Conservation (phyloP, 1,284 basidiomycete genomes). For the Chalciporus sp. region DNA sequence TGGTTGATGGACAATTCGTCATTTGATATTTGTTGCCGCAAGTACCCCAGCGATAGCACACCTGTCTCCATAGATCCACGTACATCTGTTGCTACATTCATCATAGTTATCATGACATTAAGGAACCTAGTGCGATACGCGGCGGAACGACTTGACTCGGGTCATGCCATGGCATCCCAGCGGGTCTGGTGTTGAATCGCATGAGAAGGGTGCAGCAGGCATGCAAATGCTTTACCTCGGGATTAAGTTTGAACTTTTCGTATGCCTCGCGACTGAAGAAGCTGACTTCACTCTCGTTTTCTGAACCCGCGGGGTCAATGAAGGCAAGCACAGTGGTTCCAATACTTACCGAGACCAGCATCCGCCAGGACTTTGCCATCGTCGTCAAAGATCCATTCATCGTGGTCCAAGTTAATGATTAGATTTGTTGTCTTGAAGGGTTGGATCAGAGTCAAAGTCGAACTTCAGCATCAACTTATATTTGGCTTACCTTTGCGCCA, state of each 20-base stretch:
- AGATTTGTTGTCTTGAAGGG: conserved; percentile 82
- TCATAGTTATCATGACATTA: conserved; percentile 32
- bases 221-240: conserved; percentile 56
- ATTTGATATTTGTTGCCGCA: conserved; percentile 18
- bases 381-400: conserved; percentile 87
- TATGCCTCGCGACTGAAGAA: conserved; percentile 83
- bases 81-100: conserved; percentile 32
- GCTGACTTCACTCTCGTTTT: conserved; percentile 93
- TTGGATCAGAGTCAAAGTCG: neutral
- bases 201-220: neutral
- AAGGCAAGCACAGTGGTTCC: neutral
- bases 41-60: conserved; percentile 24
- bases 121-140: conserved; percentile 9
- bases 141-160: neutral
- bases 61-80: conserved; percentile 29
- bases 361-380: conserved; percentile 64
- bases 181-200: conserved; percentile 20
- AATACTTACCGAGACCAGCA: conserved; percentile 70
- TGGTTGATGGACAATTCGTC: conserved; percentile 16
- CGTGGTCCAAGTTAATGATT: conserved; percentile 93
- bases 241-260: conserved; percentile 78
- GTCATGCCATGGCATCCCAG: conserved; percentile 28
- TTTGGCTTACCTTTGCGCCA: conserved; percentile 75
- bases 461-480: neutral
- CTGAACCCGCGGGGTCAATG: conserved; percentile 45